Base-by-base conservation (phyloP, 306 rosid genomes). In the Medicago ruthenica region DNA sequence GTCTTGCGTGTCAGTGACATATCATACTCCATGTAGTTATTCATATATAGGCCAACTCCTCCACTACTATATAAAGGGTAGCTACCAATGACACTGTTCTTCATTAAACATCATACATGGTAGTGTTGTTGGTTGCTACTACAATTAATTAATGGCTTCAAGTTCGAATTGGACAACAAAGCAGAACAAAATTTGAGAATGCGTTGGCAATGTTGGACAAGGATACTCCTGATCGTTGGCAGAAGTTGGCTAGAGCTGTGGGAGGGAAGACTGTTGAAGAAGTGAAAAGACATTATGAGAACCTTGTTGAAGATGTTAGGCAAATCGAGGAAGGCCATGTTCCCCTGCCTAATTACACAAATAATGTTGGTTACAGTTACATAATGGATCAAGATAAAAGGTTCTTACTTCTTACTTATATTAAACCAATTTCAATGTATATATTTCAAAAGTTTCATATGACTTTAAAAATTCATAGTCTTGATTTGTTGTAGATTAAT, bases 241-340 rank as follows among this genome's bases (percentile, higher is more conserved):
- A 88, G 51, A 88, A 88, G 8, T 55, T 92, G 68, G 93, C 96
- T 5, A 86, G 74, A 20, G 93, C 92, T 0, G 89, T 92, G 0
- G 96, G 97, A 7, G 97, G 93, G 9, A 92, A 92, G 42, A 84
- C 93, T 1, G 90, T 74, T 17, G 97, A 92, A 31, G 97, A 92
- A 37, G 92, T 90, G 63, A 88, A 85, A 81, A 79, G 65, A 40
- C 97, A 92, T 76, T 92, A 90, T 21, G 80, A 92, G 69, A 79
- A 36, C 71, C 91, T 93, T 5, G 89, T 90, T 4, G 90, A 93
- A 27, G 96, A 93, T 60, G 84, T 89, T 22, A 78, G 76, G 79
- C 74, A 67, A 79, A 93, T 93, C 4, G 93, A 93, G 77, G 65
- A 89, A 47, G 98, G 92, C 1, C 84, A 69, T 15, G 79, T 93